Base-by-base conservation (phyloP, 2,329 filamentous ascomycete genomes). In the Colletotrichum viniferum region DNA sequence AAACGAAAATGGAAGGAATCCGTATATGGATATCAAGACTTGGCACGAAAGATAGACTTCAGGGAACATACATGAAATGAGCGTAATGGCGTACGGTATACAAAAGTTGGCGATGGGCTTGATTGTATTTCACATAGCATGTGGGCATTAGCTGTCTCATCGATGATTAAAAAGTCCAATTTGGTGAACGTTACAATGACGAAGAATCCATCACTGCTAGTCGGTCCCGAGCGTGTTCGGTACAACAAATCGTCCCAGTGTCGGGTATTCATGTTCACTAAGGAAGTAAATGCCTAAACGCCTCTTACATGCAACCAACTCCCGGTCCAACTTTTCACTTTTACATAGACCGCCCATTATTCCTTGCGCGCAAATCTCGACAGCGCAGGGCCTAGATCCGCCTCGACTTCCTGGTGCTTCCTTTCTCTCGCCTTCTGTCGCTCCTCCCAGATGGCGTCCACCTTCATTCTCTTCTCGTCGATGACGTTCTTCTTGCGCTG, bases 401-500 rank as follows among this genome's bases (percentile, higher is more conserved):
- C 90, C 83, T 94, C 90, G 78, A 89, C 89, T 83, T 95, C 91
- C 81, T 92, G 81, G 63, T 87, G 85, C 85, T 91, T 90, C 80
- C 91, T 89, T 79, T 93, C 86, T 81, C 90, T 92, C 81, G 92
- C 91, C 82, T 93, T 90, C 79, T 93, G 90, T 83, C 91, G 92
- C 83, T 94, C 91, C 79, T 93, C 92, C 87, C 94, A 93, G 83
- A 98, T 88, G 85, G 96, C 95, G 83, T 98, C 95, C 63, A 96
- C 93, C 82, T 93, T 93, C 84, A 98, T 85, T 82, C 94, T 93
- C 90, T 96, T 96, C 89, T 98, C 97, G 87, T 99, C 97, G 83
- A 99, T 96, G 73, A 99, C 92, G 84, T 98, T 98, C 89, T 94
- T 95, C 81, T 94, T 93, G 61, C 95, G 93, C 87, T 97, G 96